Percentiles rank a stretch among this genome's conserved stretches.
Evolutionary conservation across 208 protist genomes (phyloP).

Genomic region (Sergeia podlipaevii): DNA sequence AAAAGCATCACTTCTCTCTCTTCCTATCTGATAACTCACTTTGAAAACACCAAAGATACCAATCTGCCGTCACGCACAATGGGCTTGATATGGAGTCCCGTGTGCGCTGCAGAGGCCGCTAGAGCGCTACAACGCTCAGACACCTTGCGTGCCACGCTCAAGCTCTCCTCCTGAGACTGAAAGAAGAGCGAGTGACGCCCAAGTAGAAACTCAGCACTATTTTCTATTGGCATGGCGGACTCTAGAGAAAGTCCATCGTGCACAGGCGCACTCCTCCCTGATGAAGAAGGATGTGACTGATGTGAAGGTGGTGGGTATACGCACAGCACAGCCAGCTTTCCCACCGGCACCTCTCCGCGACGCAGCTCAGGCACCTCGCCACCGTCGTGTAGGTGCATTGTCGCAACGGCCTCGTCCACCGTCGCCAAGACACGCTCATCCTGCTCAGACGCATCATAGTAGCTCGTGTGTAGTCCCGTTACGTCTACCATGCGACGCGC

Average conservation of each 20-base stretch:
- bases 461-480: conserved; percentile 67
- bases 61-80: too few species aligned
- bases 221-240: conserved; percentile 31
- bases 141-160: conserved; percentile 54
- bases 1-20: too few species aligned
- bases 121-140: conserved; percentile 41
- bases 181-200: conserved; percentile 29
- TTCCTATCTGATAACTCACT: too few species aligned
- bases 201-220: conserved; percentile 30
- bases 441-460: conserved; percentile 39
- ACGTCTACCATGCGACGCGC: conserved; percentile 61
- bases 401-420: conserved; percentile 52
- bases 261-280: background rate
- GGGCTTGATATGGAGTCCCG: too few species aligned
- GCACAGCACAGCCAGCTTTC: conserved; percentile 40
- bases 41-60: too few species aligned
- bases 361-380: conserved; percentile 68
- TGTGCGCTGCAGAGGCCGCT: too few species aligned
- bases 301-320: conserved; percentile 17
- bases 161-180: conserved; percentile 40
- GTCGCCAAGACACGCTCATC: conserved; percentile 19
- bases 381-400: conserved; percentile 83
- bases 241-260: background rate
- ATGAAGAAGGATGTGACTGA: conserved; percentile 2
- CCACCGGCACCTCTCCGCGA: conserved; percentile 51